Evolutionary conservation across 2,329 filamentous ascomycete species (phyloP).

Genomic region (Chaetothyriales sp.): DNA sequence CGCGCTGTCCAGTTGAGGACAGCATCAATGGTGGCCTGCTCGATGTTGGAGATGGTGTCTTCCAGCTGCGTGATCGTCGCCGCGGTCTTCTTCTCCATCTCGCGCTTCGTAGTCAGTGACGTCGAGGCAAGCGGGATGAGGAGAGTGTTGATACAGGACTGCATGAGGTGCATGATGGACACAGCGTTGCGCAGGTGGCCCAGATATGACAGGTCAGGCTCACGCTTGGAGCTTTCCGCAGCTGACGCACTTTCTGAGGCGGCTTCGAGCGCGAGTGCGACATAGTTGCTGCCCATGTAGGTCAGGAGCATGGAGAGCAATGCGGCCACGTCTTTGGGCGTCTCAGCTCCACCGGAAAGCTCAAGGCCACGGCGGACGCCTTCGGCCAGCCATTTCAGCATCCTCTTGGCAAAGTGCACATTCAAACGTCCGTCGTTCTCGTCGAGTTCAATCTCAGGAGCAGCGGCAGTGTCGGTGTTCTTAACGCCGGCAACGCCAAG

Average conservation of each 20-base stretch:
- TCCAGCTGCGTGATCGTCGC: conserved; percentile 63
- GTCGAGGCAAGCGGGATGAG: conserved; percentile 77
- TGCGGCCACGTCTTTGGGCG: conserved; percentile 80
- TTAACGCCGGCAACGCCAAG: conserved; percentile 70
- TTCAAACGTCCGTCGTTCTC: conserved; percentile 79
- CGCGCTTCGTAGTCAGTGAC: conserved; percentile 77
- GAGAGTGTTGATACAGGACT: conserved; percentile 78
- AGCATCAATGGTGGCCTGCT: conserved; percentile 56
- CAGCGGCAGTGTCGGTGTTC: conserved; percentile 53
- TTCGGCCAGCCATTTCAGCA: conserved; percentile 95
- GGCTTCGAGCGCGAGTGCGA: conserved; percentile 50
- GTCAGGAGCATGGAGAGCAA: conserved; percentile 69
- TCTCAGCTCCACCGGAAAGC: conserved; percentile 73
- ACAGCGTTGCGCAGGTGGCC: conserved; percentile 65
- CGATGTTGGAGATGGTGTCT: conserved; percentile 60
- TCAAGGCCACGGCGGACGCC: conserved; percentile 83
- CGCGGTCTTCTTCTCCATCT: conserved; percentile 72
- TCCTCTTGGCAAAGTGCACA: conserved; percentile 80
- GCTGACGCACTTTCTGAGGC: conserved; percentile 60
- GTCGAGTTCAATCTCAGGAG: conserved; percentile 76
- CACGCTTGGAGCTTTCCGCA: conserved; percentile 64
- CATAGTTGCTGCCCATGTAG: conserved; percentile 72
- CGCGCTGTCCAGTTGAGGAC: conserved; percentile 61
- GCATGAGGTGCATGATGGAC: conserved; percentile 82
- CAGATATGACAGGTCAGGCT: conserved; percentile 78